These are phyloP conservation scores for Striga asiatica DNA, from an alignment of 257 asterid species.

Conservation along the genomic window DNA sequence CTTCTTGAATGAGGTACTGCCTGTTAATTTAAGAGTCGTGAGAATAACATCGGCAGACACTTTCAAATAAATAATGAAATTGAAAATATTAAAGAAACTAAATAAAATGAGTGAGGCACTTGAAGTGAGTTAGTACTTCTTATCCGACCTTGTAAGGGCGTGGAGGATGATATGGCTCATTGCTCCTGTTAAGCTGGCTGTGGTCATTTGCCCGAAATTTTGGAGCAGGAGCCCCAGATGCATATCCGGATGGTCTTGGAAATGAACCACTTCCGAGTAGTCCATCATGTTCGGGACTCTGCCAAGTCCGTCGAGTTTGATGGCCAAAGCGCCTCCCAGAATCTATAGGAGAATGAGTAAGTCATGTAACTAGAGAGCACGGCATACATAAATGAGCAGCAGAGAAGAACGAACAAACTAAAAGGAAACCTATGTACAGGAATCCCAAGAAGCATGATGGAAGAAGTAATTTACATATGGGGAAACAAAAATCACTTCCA, in stretches of 20 bases:
- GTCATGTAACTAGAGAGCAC: background rate
- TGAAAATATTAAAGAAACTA: background rate
- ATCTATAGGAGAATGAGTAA: constrained; percentile 28
- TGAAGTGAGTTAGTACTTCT: background rate
- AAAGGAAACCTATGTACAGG: background rate
- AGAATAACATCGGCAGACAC: constrained; percentile 7
- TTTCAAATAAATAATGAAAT: background rate
- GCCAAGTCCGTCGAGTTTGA: constrained; percentile 71
- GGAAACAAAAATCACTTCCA: background rate
- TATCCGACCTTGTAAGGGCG: constrained; percentile 81
- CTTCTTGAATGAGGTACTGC: constrained; percentile 66
- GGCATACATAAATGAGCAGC: background rate
- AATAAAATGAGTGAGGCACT: constrained; percentile 2
- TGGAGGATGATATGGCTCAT: constrained; percentile 94
- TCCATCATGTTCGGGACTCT: constrained; percentile 86
- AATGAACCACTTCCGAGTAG: constrained; percentile 97
- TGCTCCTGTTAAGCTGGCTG: constrained; percentile 57
- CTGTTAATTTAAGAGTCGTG: constrained; percentile 29
- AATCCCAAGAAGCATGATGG: background rate
- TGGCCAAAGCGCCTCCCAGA: constrained; percentile 54
- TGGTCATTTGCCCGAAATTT: constrained; percentile 50
- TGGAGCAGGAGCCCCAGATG: constrained; percentile 47
- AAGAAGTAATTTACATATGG: background rate
- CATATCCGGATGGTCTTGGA: constrained; percentile 68
- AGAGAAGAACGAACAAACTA: no score